Percentiles rank a stretch among this genome's conserved stretches.
phyloP scores from a whole-genome alignment of 129 eudicot species.

The Cynara cardunculus region DNA sequence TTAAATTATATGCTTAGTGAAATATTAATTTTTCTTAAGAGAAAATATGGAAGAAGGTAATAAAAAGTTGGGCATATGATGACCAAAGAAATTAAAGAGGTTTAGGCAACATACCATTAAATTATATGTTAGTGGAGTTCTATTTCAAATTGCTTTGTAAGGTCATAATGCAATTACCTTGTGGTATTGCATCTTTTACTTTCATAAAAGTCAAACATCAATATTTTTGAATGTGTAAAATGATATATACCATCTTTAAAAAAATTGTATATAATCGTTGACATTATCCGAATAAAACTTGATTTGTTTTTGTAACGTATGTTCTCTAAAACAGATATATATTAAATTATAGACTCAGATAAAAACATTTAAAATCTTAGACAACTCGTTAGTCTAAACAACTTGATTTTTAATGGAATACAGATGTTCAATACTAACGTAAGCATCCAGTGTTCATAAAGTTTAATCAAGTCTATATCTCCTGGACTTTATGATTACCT shows the following conservation, averaged over 20 bases:
- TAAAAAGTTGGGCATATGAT: slow-evolving; percentile 20
- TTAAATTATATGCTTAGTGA: not conserved
- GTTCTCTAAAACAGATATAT: not conserved
- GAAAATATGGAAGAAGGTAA: not conserved
- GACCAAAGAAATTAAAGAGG: slow-evolving; percentile 5
- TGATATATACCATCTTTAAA: not conserved
- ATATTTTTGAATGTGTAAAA: not conserved
- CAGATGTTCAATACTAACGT: too few species aligned
- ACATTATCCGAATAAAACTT: not conserved
- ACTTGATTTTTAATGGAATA: too few species aligned
- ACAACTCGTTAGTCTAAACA: too few species aligned
- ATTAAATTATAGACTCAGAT: not conserved
- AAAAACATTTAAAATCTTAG: too few species aligned
- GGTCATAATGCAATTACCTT: slow-evolving; percentile 24
- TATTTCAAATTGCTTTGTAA: slow-evolving; percentile 12
- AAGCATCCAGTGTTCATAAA: too few species aligned
- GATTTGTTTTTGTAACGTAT: not conserved
- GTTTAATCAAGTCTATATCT: too few species aligned
- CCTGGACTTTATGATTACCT: too few species aligned
- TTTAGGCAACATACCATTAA: slow-evolving; percentile 24
- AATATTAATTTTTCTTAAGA: not conserved
- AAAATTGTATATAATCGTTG: not conserved
- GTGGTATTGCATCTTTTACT: not conserved
- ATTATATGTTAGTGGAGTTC: not conserved
- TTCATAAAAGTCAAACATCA: not conserved